Base-by-base conservation (phyloP, 768 basidiomycete species). In the Boletus patriciae region DNA sequence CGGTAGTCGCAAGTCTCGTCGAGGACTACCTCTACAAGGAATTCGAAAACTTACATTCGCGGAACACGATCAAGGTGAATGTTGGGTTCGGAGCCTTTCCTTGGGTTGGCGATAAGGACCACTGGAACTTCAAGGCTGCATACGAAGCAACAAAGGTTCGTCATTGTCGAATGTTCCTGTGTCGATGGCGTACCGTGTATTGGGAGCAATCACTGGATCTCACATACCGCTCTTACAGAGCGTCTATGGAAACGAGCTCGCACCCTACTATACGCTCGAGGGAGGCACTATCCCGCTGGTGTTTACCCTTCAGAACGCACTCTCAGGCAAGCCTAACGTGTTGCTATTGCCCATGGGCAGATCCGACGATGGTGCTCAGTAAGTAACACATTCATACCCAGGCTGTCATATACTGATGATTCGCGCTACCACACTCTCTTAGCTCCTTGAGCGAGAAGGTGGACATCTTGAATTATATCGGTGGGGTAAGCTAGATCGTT, bases 331-430 rank as follows among this genome's bases (percentile, higher is more conserved):
- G 18, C 85, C 90, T 54, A 94, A 92, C 66, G 90, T 95, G 12
- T 68, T 94, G 54, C 75, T 96, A 38, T 76, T 95, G 42, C 94
- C 94, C 0, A 94, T 95, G 86, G 93, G 93, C 6, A 78, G 92
- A 53, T 91, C 90, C 1, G 92, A 97, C 68, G 94, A 97, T 64
- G 94, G 93, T 63, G 90, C 92, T 42, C 91, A 92, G 86, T 91
- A 69, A 63, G 88, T n/a, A 9, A 2, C 19, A 9, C 29, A 12
- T 2, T 37, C 18, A 18, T 52, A 7, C 27, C 38, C 5, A 21
- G 21, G 29, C 29, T 6, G 19, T 12, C 31, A 15, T 19, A 18
- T 45, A 18, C 27, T 29, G 27, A 31, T 50, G 84, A 82, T 38
- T 31, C 31, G 31, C 31, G 11, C 31, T 25, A 29, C 9, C 9